Percentiles rank a stretch among this genome's conserved stretches.
Conservation (phyloP, 2,329 filamentous ascomycete species). For the Tolypocladium album region DNA sequence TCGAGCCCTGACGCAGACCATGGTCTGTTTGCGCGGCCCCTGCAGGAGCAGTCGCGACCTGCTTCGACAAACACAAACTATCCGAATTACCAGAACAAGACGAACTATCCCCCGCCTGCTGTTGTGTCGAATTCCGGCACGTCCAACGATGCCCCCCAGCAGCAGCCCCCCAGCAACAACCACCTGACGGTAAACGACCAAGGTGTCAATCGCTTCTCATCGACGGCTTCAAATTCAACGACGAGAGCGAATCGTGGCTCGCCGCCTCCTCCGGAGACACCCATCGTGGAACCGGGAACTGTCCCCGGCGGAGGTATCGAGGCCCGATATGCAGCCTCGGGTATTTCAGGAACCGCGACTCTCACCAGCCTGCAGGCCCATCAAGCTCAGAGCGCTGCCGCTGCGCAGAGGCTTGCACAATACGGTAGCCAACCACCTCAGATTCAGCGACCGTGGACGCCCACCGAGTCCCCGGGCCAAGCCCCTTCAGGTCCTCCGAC, state of each 20-base stretch:
- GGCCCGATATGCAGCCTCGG: slow-evolving; percentile 80
- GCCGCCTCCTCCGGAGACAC: slow-evolving; percentile 89
- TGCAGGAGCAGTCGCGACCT: slow-evolving; percentile 31
- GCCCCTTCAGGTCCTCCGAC: slow-evolving; percentile 83
- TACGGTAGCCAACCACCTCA: slow-evolving; percentile 44
- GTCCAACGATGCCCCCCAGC: slow-evolving; percentile 18
- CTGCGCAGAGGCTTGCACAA: slow-evolving; percentile 69
- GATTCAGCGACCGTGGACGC: slow-evolving; percentile 69
- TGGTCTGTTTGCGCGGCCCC: slow-evolving; percentile 64
- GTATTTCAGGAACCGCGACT: slow-evolving; percentile 78
- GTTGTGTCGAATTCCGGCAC: slow-evolving; percentile 18
- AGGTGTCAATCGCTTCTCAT: slow-evolving; percentile 53
- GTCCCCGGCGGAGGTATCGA: slow-evolving; percentile 76
- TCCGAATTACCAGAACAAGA: slow-evolving; percentile 43
- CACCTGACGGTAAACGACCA: slow-evolving; percentile 26
- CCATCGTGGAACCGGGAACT: slow-evolving; percentile 60
- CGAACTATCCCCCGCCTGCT: slow-evolving; percentile 50
- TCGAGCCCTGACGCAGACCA: slow-evolving; percentile 67
- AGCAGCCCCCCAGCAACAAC: slow-evolving; percentile 10
- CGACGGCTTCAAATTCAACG: slow-evolving; percentile 86
- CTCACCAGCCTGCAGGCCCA: slow-evolving; percentile 59
- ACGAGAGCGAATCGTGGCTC: slow-evolving; percentile 87
- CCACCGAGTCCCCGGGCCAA: slow-evolving; percentile 78
- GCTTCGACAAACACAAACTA: slow-evolving; percentile 30
- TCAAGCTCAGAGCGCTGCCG: slow-evolving; percentile 61